Percentiles rank a stretch among this genome's conserved stretches.
phyloP scores from a whole-genome alignment of 2,329 filamentous ascomycete species.

The Penicillium sp. region DNA sequence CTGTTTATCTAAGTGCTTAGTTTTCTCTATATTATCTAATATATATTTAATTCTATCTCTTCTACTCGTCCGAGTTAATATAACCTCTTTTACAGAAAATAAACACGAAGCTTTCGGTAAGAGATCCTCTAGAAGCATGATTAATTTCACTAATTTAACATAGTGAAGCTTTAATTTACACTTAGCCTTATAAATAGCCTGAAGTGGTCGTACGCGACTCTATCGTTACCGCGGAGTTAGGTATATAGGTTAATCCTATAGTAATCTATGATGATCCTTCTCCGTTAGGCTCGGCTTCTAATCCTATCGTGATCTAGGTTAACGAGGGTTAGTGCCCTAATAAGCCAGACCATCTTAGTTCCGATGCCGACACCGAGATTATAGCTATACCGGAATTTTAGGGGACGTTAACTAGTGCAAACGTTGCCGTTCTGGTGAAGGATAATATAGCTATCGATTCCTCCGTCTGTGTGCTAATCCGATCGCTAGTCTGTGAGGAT shows the following conservation, averaged over 20 bases:
- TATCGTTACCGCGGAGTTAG: constrained; percentile 4
- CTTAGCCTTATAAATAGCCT: constrained; percentile 9
- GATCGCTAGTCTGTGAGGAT: neutral
- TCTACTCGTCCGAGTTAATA: constrained; percentile 3
- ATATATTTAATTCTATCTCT: constrained; percentile 6
- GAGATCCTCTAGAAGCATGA: constrained; percentile 1
- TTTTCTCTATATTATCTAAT: constrained; percentile 6
- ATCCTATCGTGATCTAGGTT: constrained; percentile 14
- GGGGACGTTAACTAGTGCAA: constrained; percentile 2
- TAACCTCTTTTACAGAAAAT: constrained; percentile 7
- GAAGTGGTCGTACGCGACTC: constrained; percentile 15
- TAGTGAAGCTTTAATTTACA: constrained; percentile 5
- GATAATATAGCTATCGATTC: neutral
- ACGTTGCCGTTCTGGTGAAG: neutral
- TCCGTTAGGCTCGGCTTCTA: constrained; percentile 10
- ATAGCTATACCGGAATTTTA: constrained; percentile 10
- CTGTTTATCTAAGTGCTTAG: constrained; percentile 4
- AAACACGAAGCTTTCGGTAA: constrained; percentile 4
- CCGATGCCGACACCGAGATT: constrained; percentile 11
- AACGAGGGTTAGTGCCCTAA: constrained; percentile 1
- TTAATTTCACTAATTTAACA: constrained; percentile 5
- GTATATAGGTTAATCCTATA: constrained; percentile 13
- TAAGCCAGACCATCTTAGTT: constrained; percentile 1
- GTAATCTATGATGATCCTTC: constrained; percentile 8
- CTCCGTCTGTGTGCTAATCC: neutral